A percentile compares a stretch with the other conserved stretches of the same genome.
phyloP scores from a whole-genome alignment of 2,329 filamentous ascomycete genomes.

The Fusarium falciforme region DNA sequence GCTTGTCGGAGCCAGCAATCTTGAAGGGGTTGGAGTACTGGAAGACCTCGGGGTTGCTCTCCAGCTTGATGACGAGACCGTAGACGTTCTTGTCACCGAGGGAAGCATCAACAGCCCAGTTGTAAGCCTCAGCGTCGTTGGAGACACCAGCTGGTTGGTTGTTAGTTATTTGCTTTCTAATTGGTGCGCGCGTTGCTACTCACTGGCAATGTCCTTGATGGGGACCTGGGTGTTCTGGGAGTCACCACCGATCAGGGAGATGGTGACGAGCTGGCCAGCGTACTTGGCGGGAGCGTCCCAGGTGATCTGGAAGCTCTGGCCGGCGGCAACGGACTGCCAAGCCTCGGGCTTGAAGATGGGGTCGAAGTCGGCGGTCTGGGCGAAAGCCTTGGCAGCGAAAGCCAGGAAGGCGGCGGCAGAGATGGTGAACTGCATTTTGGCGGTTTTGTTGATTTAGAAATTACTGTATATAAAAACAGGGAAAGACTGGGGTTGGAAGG shows the following conservation, averaged over 20 bases:
- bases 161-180: background rate
- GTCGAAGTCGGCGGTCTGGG: conserved; percentile 68
- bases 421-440: conserved; percentile 67
- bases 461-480: conserved; percentile 32
- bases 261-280: conserved; percentile 58
- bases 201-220: conserved; percentile 61
- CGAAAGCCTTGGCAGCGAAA: conserved; percentile 61
- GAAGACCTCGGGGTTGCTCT: conserved; percentile 61
- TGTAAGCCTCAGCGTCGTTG: conserved; percentile 58
- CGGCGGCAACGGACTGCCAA: conserved; percentile 59
- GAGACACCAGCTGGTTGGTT: conserved; percentile 56
- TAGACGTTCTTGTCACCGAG: conserved; percentile 63
- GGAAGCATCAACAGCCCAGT: conserved; percentile 61
- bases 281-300: conserved; percentile 60
- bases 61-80: conserved; percentile 66
- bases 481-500: conserved; percentile 28
- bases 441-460: conserved; percentile 32
- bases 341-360: conserved; percentile 60
- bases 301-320: conserved; percentile 60
- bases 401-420: conserved; percentile 63
- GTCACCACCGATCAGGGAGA: conserved; percentile 66
- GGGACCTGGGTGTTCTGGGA: conserved; percentile 55
- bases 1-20: conserved; percentile 52
- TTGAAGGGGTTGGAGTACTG: conserved; percentile 74
- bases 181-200: conserved; percentile 46